Base-by-base conservation (phyloP, 2,329 filamentous ascomycete genomes). In the Hypoxylon sp. region DNA sequence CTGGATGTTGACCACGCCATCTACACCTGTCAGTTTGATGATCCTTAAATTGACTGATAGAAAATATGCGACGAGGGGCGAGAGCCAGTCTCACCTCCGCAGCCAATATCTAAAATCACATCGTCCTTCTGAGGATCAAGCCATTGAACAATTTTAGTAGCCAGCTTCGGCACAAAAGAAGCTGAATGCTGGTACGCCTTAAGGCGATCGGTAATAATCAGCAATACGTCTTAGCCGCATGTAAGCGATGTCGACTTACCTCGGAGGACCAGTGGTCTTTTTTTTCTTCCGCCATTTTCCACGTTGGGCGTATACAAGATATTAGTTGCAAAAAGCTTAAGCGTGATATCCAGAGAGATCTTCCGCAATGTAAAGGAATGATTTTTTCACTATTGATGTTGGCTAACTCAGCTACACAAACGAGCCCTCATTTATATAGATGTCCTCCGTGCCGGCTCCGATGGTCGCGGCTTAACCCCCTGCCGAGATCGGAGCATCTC, bases 111-210 rank as follows among this genome's bases (percentile, higher is more conserved):
- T 1, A 90, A 78, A 20, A 90, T 81, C 15, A 78, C 73, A 71
- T 90, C 87, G 65, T 85, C 82, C 26, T 82, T 79, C 59, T 86
- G 80, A 0, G 87, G 80, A 67, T 88, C 82, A 0, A 90, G 79
- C 82, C 86, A 89, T 47, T 79, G 74, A 10, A 88, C 70, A 4
- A 90, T 80, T 62, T 86, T 88, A 15, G 79, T 81, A 0, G 87
- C 83, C 8, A 90, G 78, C 70, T 87, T 85, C 3, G 88, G 87
- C 7, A 90, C 87, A 69, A 90, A 90, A 0, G 85, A 84, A 6
- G 87, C 88, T 1, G 87, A 83, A 60, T 84, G 78, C 62, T 87
- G 84, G 71, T 90, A 90, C 30, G 82, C 82, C 84, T 87, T 48
- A n/a, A n/a, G n/a, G 39, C 17, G 15, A 37, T 2, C n/a, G 62